Conservation (phyloP, 2,329 filamentous ascomycete genomes). For the Sarocladium kiliense region DNA sequence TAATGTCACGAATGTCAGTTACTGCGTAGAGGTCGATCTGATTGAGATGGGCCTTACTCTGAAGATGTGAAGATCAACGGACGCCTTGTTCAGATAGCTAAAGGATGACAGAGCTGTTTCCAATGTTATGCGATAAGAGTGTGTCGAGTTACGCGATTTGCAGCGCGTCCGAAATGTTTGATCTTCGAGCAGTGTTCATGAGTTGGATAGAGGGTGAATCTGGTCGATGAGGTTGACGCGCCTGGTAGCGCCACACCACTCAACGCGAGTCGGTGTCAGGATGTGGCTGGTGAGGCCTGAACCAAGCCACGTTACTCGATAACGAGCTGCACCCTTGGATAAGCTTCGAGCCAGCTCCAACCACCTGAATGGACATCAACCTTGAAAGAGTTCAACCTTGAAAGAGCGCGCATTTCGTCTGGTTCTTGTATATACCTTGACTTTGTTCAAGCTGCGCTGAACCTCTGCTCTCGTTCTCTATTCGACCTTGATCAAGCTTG, state of each 20-base stretch:
- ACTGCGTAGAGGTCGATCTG: not conserved
- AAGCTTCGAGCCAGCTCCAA: not conserved
- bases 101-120: too few relatives aligned
- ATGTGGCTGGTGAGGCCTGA: not conserved
- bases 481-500: not conserved
- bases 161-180: too few relatives aligned
- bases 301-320: conserved; percentile 5
- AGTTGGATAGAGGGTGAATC: not conserved
- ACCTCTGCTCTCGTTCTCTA: not conserved
- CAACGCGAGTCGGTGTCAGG: not conserved
- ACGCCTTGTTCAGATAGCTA: too few relatives aligned
- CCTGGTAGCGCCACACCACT: conserved; percentile 5
- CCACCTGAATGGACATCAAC: conserved; percentile 6
- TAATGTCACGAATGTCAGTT: not conserved
- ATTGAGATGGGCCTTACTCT: too few relatives aligned
- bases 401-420: conserved; percentile 25
- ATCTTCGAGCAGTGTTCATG: not conserved
- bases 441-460: not conserved
- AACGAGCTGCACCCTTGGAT: conserved; percentile 24
- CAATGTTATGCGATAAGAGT: too few relatives aligned
- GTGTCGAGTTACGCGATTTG: too few relatives aligned
- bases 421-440: not conserved
- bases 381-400: too few relatives aligned
- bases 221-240: conserved; percentile 6
- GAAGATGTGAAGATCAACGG: too few relatives aligned